phyloP scores from a whole-genome alignment of 345 rosid genomes.

The Arabidopsis suecica region DNA sequence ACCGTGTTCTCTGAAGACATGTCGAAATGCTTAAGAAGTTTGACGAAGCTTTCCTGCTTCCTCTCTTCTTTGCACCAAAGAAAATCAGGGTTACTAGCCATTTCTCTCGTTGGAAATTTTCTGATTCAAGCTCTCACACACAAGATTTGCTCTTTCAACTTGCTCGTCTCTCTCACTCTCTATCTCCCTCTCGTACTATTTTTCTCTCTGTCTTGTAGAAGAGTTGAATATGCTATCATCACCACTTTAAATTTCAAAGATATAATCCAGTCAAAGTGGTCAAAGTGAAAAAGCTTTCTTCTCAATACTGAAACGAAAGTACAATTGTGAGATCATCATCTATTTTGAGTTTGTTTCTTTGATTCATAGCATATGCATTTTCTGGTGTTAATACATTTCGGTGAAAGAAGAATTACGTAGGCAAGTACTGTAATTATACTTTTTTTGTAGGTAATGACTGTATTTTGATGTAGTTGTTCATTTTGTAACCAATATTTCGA shows the following conservation, averaged over 20 bases:
- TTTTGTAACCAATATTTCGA: constrained; percentile 12
- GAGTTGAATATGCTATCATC: background rate
- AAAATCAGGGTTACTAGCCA: background rate
- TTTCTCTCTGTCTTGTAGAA: background rate
- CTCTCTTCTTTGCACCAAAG: background rate
- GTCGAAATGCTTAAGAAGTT: background rate
- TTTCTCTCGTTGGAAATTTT: background rate
- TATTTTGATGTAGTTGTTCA: background rate
- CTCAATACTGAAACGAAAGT: background rate
- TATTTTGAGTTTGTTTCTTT: background rate
- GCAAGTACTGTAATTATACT: too few species aligned
- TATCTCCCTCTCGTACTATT: background rate
- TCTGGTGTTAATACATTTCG: too few species aligned
- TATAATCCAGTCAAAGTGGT: background rate
- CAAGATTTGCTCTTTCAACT: background rate
- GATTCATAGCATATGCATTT: background rate
- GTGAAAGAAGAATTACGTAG: too few species aligned
- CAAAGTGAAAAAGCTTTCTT: background rate
- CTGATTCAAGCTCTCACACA: background rate
- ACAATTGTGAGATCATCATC: background rate
- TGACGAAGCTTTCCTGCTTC: background rate
- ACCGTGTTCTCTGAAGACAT: background rate
- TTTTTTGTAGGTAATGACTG: too few species aligned
- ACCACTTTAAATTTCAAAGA: background rate
- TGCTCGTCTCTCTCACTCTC: background rate